Evolutionary conservation across 2,329 filamentous ascomycete species (phyloP).

Genomic region (Monilinia laxa): DNA sequence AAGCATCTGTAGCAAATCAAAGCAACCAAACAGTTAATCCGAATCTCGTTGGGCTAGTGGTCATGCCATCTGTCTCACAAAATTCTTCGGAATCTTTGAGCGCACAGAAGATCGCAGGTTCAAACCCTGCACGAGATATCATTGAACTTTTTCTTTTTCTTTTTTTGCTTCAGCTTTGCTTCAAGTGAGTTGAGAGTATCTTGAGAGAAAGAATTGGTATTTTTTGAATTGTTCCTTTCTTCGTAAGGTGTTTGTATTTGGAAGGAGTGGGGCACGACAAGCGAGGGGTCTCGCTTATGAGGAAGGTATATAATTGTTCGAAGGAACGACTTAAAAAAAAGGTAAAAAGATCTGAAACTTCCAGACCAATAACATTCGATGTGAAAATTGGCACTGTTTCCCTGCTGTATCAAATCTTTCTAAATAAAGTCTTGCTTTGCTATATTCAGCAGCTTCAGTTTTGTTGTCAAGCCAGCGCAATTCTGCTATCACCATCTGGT

Average conservation of each 20-base stretch:
- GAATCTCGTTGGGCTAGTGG: conserved; percentile 21
- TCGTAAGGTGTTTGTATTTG: background rate
- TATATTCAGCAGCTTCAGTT: too few species aligned
- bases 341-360: background rate
- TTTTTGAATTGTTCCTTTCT: background rate
- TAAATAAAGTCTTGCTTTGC: too few species aligned
- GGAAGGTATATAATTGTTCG: too few species aligned
- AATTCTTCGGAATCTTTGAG: background rate
- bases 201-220: fast-evolving
- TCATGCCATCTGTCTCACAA: conserved; percentile 20
- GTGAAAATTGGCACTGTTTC: too few species aligned
- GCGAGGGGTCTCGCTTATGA: conserved; percentile 1
- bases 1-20: background rate
- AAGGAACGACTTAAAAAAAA: background rate
- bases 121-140: conserved; percentile 19
- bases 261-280: background rate
- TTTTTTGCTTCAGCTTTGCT: background rate
- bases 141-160: background rate
- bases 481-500: too few species aligned
- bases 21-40: background rate
- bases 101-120: conserved; percentile 21
- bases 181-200: background rate
- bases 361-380: too few species aligned
- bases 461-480: too few species aligned
- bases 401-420: too few species aligned